These are phyloP conservation scores for Fusarium virguliforme DNA, from an alignment of 2,329 filamentous ascomycete genomes.

Conservation along the genomic window DNA sequence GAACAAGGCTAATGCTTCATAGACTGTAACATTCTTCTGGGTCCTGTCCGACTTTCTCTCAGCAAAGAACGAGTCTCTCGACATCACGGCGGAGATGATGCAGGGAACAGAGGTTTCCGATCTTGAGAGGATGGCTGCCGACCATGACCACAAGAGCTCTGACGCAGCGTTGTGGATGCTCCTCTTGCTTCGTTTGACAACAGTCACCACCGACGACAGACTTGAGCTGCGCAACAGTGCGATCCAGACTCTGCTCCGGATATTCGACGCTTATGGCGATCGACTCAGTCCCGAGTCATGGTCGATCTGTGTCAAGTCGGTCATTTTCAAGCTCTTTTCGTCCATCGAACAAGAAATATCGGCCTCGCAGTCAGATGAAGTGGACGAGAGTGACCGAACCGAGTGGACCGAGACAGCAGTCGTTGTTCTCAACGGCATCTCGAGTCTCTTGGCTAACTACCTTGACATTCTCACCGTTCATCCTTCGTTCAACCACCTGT, in stretches of 20 bases:
- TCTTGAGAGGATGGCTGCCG: constrained; percentile 71
- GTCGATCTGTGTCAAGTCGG: constrained; percentile 85
- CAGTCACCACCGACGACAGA: constrained; percentile 79
- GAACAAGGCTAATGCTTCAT: constrained; percentile 21
- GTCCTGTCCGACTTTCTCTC: constrained; percentile 91
- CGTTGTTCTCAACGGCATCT: constrained; percentile 80
- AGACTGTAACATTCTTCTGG: constrained; percentile 97
- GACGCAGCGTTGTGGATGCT: constrained; percentile 85
- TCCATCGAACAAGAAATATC: constrained; percentile 75
- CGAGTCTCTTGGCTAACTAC: constrained; percentile 82
- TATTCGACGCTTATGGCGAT: constrained; percentile 92
- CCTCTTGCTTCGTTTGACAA: constrained; percentile 78
- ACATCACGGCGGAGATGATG: constrained; percentile 72
- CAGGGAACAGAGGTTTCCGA: constrained; percentile 67
- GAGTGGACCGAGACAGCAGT: constrained; percentile 84
- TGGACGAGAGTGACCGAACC: constrained; percentile 62
- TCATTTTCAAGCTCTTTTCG: constrained; percentile 84
- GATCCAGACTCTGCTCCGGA: constrained; percentile 90
- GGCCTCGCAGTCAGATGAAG: constrained; percentile 56
- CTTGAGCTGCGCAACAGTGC: constrained; percentile 88
- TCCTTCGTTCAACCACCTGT: constrained; percentile 78
- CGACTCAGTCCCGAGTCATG: constrained; percentile 84
- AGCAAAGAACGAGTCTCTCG: constrained; percentile 70
- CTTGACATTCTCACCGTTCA: constrained; percentile 80
- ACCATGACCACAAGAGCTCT: constrained; percentile 73